phyloP scores from a whole-genome alignment of 2,329 filamentous ascomycete species.

The Berkeleyomyces basicola region DNA sequence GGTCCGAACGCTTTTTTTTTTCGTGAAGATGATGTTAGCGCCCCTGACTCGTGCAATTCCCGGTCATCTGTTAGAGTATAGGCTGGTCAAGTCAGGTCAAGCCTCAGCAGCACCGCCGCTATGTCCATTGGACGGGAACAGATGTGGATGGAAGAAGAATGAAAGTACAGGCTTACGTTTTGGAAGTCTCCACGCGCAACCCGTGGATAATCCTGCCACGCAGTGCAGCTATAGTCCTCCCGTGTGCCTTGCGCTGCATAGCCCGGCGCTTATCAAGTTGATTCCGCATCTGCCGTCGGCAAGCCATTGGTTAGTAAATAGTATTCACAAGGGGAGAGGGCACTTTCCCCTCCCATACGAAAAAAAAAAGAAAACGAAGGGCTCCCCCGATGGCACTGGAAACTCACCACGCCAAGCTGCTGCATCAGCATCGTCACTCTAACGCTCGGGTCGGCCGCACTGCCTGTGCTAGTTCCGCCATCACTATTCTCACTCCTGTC shows the following conservation, averaged over 20 bases:
- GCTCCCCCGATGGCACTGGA: no score
- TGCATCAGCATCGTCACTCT: background rate
- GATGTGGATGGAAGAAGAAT: background rate
- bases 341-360: no score
- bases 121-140: background rate
- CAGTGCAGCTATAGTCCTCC: background rate
- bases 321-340: background rate
- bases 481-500: background rate
- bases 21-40: background rate
- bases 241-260: background rate
- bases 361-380: no score
- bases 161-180: background rate
- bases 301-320: background rate
- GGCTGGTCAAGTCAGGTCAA: background rate
- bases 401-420: background rate
- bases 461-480: background rate
- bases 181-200: background rate
- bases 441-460: background rate
- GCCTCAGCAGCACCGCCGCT: no score
- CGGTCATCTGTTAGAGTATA: no score
- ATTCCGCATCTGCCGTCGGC: background rate
- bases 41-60: no score
- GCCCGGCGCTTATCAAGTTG: background rate
- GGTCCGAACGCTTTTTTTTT: background rate
- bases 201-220: background rate